Conservation (phyloP, 1,284 basidiomycete species). For the Xerocomus cyaneibrunnescens region DNA sequence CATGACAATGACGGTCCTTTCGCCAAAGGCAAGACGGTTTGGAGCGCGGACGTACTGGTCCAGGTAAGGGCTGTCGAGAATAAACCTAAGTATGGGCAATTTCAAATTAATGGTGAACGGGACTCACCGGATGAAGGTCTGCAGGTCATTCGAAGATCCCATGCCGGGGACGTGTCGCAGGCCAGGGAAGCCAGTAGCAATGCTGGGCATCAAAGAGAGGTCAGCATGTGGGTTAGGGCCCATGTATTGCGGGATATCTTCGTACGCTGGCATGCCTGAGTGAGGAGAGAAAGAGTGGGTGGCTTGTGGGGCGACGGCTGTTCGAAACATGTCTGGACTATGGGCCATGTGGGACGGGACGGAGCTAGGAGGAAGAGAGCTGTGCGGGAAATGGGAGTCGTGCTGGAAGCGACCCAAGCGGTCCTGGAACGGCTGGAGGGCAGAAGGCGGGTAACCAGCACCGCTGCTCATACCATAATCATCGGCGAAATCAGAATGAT, state of each 20-base stretch:
- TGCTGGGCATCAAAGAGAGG: conserved; percentile 55
- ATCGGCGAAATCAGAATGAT: conserved; percentile 59
- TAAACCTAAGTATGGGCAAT: conserved; percentile 15
- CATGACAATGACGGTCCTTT: conserved; percentile 94
- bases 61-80: conserved; percentile 61
- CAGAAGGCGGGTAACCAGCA: conserved; percentile 46
- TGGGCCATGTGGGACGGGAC: conserved; percentile 48
- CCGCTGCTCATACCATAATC: conserved; percentile 56
- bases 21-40: conserved; percentile 88
- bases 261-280: conserved; percentile 48
- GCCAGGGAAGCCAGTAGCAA: conserved; percentile 61
- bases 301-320: conserved; percentile 62
- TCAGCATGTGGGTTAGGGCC: conserved; percentile 51
- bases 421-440: conserved; percentile 57
- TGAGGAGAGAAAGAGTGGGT: conserved; percentile 58
- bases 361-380: conserved; percentile 39
- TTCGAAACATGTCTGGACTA: conserved; percentile 53
- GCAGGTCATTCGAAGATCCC: conserved; percentile 66
- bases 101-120: conserved; percentile 14
- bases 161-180: conserved; percentile 61
- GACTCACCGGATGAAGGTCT: conserved; percentile 73
- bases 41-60: conserved; percentile 83
- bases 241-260: conserved; percentile 58
- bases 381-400: conserved; percentile 49
- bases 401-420: conserved; percentile 51